Base-by-base conservation (phyloP, 2,329 filamentous ascomycete genomes). In the Whalleya microplaca region DNA sequence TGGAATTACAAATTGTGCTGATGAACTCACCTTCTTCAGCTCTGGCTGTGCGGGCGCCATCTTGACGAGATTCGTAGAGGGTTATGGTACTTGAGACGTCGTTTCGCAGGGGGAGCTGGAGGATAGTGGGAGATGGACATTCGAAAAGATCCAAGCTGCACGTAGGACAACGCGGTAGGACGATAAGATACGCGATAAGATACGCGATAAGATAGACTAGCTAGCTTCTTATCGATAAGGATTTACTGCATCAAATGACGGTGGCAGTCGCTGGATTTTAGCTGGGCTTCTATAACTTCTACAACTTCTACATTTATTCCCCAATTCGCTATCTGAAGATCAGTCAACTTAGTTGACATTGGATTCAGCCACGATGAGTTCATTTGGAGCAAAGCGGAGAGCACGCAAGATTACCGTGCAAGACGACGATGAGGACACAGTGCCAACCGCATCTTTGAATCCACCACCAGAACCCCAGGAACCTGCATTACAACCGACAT, bases 41-140 rank as follows among this genome's bases (percentile, higher is more conserved):
- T 99, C 96, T 70, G 95, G 95, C 80, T 98, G 95, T 75, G 95
- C 93, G 87, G 96, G 94, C 80, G 95, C 92, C 95, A 99, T 99
- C 66, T 82, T 90, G 80, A 61, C 47, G 45, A 47, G 16, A 51
- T 53, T 18, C 18, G 21, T 12, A 10, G 21, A 40, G 43, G 42
- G 32, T 45, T 53, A 23, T 27, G 6, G 42, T 6, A 23, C 29
- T 27, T 20, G 44, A n/a, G 21, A 27, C 14, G 20, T 41, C 46
- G 32, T 19, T 45, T 55, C 53, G 49, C 59, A 55, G 45, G 21
- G 29, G 29, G 42, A 64, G 51, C 18, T 50, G 51, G 29, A 58
- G 43, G 48, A 27, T 16, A 29, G 45, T 53, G 45, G 44, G n/a
- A 44, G 23, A 14, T 45, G 29, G 51, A 53, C 21, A 46, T 54